Evolutionary conservation across 2,329 filamentous ascomycete genomes (phyloP).

Genomic region (Pseudopyrenochaeta lycopersici): DNA sequence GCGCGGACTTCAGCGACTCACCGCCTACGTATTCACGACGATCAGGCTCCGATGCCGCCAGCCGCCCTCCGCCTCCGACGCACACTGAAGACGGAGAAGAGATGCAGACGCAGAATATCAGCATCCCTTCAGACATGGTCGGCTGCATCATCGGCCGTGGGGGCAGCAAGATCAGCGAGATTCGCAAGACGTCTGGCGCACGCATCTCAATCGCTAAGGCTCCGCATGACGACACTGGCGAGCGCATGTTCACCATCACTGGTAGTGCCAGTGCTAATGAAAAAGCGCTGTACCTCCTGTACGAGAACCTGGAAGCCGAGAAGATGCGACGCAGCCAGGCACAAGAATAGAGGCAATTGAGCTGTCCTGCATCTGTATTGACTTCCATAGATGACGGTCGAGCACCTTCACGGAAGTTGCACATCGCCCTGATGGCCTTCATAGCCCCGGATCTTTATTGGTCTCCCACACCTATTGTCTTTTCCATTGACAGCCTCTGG

Average conservation of each 20-base stretch:
- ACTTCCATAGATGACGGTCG: not conserved
- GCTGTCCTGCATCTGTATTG: not conserved
- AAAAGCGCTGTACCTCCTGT: constrained; percentile 92
- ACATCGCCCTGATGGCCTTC: constrained; percentile 3
- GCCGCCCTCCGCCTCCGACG: constrained; percentile 78
- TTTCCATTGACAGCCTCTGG: constrained; percentile 4
- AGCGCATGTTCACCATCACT: constrained; percentile 99
- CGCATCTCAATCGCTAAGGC: constrained; percentile 98
- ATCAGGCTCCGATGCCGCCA: constrained; percentile 81
- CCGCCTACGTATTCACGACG: constrained; percentile 74
- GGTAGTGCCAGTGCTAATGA: constrained; percentile 94
- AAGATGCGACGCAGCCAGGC: constrained; percentile 93
- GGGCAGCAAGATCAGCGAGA: constrained; percentile 98
- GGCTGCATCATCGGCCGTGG: constrained; percentile 97
- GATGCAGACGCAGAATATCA: constrained; percentile 99
- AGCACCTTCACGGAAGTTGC: not conserved
- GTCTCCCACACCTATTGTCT: constrained; percentile 5
- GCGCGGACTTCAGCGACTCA: constrained; percentile 94
- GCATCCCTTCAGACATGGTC: constrained; percentile 99
- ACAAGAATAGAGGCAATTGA: constrained; percentile 55
- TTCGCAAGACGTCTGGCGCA: constrained; percentile 93
- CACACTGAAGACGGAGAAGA: constrained; percentile 97
- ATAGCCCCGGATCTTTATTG: constrained; percentile 4
- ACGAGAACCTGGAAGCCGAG: constrained; percentile 98
- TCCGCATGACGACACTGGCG: constrained; percentile 94